Percentiles rank a stretch among this genome's conserved stretches.
These are phyloP conservation scores for Podila clonocystis DNA, from an alignment of 192 early-diverging fungal genomes.

Conservation along the genomic window DNA sequence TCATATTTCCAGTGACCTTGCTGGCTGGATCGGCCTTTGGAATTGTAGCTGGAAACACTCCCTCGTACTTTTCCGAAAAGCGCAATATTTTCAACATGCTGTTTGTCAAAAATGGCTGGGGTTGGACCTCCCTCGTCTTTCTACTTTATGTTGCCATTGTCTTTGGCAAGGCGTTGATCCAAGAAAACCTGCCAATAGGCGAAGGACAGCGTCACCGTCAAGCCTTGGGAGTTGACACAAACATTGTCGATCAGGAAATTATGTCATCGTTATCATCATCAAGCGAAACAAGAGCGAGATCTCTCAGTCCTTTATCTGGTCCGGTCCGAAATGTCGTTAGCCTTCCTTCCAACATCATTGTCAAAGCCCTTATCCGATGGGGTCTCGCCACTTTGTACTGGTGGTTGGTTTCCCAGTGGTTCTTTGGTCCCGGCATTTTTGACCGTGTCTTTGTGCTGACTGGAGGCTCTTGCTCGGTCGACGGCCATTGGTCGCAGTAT, in stretches of 20 bases:
- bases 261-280: not conserved
- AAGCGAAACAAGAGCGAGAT: not conserved
- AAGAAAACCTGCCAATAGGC: conserved; percentile 4
- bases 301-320: not conserved
- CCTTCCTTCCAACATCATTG: conserved; percentile 13
- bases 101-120: conserved; percentile 90
- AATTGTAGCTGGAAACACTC: conserved; percentile 7
- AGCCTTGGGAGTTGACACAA: not conserved
- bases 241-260: not conserved
- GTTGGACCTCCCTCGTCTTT: conserved; percentile 82
- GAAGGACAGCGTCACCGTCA: not conserved
- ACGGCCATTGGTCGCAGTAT: conserved; percentile 23
- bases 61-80: conserved; percentile 71
- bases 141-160: conserved; percentile 57
- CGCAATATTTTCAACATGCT: conserved; percentile 78
- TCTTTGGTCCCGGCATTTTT: conserved; percentile 82
- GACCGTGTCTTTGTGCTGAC: conserved; percentile 80
- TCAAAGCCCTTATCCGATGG: conserved; percentile 57
- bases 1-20: conserved; percentile 32
- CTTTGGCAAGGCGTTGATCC: conserved; percentile 28
- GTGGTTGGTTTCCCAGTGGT: conserved; percentile 86
- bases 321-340: not conserved
- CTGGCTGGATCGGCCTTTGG: conserved; percentile 34
- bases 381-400: conserved; percentile 81
- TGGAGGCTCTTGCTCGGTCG: conserved; percentile 70